phyloP scores from a whole-genome alignment of 805 yeast genomes.

The Suhomyces emberorum region DNA sequence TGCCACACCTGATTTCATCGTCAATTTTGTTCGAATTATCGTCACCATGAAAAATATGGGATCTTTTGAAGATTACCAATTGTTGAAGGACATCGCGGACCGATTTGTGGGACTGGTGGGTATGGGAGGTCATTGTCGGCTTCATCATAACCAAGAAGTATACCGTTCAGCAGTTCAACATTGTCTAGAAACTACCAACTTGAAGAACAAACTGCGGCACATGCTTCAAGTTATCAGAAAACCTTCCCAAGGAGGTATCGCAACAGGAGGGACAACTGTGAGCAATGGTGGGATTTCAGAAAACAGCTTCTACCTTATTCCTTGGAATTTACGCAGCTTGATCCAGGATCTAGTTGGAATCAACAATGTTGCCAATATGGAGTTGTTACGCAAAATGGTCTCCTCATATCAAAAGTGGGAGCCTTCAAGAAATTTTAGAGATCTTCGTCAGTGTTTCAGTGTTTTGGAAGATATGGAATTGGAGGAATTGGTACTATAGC shows the following conservation, averaged over 20 bases:
- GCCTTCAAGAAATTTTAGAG: slow-evolving; percentile 26
- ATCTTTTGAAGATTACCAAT: slow-evolving; percentile 23
- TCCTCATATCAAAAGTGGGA: slow-evolving; percentile 28
- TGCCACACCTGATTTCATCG: slow-evolving; percentile 27
- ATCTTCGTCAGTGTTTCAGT: slow-evolving; percentile 30
- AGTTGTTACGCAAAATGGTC: slow-evolving; percentile 23
- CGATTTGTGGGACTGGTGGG: slow-evolving; percentile 22
- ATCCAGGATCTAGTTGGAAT: slow-evolving; percentile 31
- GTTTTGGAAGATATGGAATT: slow-evolving; percentile 26
- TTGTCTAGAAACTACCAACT: slow-evolving; percentile 36
- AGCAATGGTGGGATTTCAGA: neutral
- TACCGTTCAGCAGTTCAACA: slow-evolving; percentile 29
- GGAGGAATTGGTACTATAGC: slow-evolving; percentile 5
- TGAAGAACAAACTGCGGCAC: slow-evolving; percentile 13
- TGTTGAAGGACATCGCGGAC: slow-evolving; percentile 29
- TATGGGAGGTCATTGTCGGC: slow-evolving; percentile 26
- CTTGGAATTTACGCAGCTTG: slow-evolving; percentile 40
- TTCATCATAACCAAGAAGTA: slow-evolving; percentile 21
- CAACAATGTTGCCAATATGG: slow-evolving; percentile 26
- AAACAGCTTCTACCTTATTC: slow-evolving; percentile 25
- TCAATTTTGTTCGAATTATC: slow-evolving; percentile 24
- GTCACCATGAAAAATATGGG: slow-evolving; percentile 37
- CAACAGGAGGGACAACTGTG: neutral
- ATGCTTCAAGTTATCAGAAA: slow-evolving; percentile 8
- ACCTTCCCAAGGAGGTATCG: no score